Evolutionary conservation across 306 rosid species (phyloP), one percentile per base, ranked within the genome.

Genomic region (Myrica gale): DNA sequence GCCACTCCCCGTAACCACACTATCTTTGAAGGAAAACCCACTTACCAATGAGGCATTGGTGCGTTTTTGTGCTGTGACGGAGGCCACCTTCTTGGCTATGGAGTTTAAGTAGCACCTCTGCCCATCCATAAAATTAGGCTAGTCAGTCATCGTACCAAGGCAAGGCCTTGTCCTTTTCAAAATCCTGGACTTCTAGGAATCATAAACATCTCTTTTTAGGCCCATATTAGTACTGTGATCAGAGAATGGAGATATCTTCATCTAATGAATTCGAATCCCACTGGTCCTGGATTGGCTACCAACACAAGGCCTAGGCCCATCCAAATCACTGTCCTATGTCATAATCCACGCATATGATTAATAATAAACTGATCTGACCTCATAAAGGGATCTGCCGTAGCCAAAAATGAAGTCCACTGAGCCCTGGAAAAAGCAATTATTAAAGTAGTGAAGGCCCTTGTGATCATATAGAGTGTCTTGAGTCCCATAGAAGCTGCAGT

Each of bases 391-490:
- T 37, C 85, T 89, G 2, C 90, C 96, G 6, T 86, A 82, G 72
- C 97, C 90, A 37, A 88, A 92, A 74, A 92, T 88, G 88, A 87
- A 89, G 83, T 89, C 96, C 19, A 90, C 90, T 0, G 97, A 85
- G 78, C 97, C 97, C 79, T 89, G 89, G 83, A 89, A 80, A 42
- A 66, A 81, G 79, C 96, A 89, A 42, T 85, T 88, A 21, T 76
- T 77, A 86, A 92, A 92, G 78, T 82, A 89, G 79, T 92, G 97
- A 81, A 88, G 87, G 1, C 97, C 96, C 69, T 84, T 89, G 80
- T 89, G 95, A 69, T 91, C 97, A 55, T 91, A 91, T 0, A n/a
- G n/a, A 7, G 97, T 89, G 81, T 91, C 97, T 84, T 89, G 95
- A 71, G 77, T 74, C 45, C 97, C 97, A 76, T 71, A 75, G 74